Evolutionary conservation across 805 yeast species (phyloP), one percentile per base, ranked within the genome.

Genomic region (Wickerhamomyces chambardii): DNA sequence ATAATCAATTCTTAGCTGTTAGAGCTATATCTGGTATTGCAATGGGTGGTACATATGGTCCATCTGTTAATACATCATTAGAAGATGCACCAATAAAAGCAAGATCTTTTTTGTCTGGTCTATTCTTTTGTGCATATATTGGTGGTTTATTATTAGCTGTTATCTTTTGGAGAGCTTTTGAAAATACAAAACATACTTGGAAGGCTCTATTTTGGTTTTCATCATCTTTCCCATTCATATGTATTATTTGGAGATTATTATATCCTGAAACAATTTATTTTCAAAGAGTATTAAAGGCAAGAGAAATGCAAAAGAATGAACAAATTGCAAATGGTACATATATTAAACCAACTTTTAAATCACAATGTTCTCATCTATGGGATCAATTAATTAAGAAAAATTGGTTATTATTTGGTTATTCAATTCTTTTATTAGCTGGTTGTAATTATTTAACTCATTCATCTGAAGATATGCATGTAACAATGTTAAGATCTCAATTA

Each of bases 391-490:
- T 68, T 35, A 63, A 56, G 45, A 56, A 59, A 29, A 73, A 82
- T 53, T 82, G 89, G 87, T 64, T 78, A 33, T 56, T 74, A 41
- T 61, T 75, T 44, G 51, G 69, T 35, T 81, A 78, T 51, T 58
- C 71, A 45, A 70, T 81, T 26, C 43, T 81, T 12, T 55, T 79
- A 50, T 73, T 79, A 75, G 68, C 83, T 14, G 85, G 81, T 17
- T 70, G 78, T 59, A 80, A 80, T 58, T 81, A 77, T 58, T 65
- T 72, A 62, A 70, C 84, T 4, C 90, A 81, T 46, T 84, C 85
- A 2, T 72, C 85, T 8, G 87, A 81, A 55, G 90, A 81, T 56
- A 62, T 82, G 54, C 77, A 68, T 51, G 84, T 85, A 30, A 77
- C 86, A 2, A 61, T 75, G 61, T 56, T 81, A 33, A 63, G 67